phyloP scores from a whole-genome alignment of 2,329 filamentous ascomycete genomes.

The Ophiostoma novo-ulmi region DNA sequence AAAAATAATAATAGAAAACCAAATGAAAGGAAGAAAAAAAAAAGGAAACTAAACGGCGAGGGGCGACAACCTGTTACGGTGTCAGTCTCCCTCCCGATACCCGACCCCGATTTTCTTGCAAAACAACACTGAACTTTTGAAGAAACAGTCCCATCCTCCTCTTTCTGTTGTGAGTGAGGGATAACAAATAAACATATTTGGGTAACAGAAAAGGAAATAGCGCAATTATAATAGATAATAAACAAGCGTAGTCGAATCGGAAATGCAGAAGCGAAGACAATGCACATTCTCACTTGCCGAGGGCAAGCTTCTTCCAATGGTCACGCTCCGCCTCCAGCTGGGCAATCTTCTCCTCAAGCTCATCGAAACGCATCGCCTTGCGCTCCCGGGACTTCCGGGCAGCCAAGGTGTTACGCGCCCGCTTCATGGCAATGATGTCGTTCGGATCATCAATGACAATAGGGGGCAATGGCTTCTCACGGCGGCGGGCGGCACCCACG shows the following conservation, averaged over 20 bases:
- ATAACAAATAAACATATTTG: constrained; percentile 6
- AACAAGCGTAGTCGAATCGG: constrained; percentile 9
- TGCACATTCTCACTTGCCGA: constrained; percentile 34
- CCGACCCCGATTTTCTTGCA: constrained; percentile 17
- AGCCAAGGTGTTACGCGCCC: constrained; percentile 86
- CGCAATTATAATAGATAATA: neutral
- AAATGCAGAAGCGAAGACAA: constrained; percentile 25
- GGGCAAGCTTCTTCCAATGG: constrained; percentile 58
- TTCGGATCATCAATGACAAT: constrained; percentile 69
- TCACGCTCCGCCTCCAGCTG: constrained; percentile 63
- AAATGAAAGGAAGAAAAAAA: constrained; percentile 7
- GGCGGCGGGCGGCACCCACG: constrained; percentile 62
- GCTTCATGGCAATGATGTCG: constrained; percentile 81
- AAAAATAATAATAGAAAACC: neutral
- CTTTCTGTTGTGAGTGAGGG: constrained; percentile 12
- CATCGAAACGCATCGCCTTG: constrained; percentile 71
- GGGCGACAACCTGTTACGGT: constrained; percentile 12
- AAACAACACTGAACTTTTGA: constrained; percentile 16
- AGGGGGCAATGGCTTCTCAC: constrained; percentile 73
- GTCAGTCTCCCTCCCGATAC: constrained; percentile 22
- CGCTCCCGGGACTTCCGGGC: constrained; percentile 88
- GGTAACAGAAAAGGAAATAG: constrained; percentile 11
- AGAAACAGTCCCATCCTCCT: constrained; percentile 17
- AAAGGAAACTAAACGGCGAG: constrained; percentile 4
- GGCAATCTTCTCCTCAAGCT: constrained; percentile 67